Conservation (phyloP, 768 basidiomycete species). For the Lentinula boryana region DNA sequence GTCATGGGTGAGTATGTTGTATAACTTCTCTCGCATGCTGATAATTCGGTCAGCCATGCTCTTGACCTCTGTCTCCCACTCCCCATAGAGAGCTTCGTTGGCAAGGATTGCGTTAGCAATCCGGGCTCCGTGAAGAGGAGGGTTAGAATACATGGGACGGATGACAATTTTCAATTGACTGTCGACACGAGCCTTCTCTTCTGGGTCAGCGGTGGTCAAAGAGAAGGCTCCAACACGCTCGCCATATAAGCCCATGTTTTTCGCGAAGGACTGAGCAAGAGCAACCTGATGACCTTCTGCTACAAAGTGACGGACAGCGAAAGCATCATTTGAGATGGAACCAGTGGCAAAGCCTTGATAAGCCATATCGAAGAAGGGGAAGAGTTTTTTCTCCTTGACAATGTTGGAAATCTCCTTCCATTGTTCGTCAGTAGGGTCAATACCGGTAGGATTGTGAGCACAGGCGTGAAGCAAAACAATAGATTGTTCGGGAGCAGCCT, state of each 20-base stretch:
- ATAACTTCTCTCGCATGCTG: slow-evolving; percentile 83
- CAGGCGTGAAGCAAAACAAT: slow-evolving; percentile 94
- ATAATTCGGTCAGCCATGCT: slow-evolving; percentile 96
- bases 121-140: slow-evolving; percentile 84
- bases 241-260: slow-evolving; percentile 99
- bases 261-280: slow-evolving; percentile 93
- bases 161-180: slow-evolving; percentile 94
- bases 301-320: slow-evolving; percentile 93
- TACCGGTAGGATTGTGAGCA: slow-evolving; percentile 98
- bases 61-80: slow-evolving; percentile 92
- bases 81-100: slow-evolving; percentile 63
- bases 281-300: slow-evolving; percentile 86
- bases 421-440: slow-evolving; percentile 90
- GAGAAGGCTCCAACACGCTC: slow-evolving; percentile 99
- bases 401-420: slow-evolving; percentile 90
- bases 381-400: slow-evolving; percentile 81
- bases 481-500: slow-evolving; percentile 70
- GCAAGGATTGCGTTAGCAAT: slow-evolving; percentile 83
- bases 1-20: slow-evolving; percentile 67
- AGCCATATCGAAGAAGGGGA: slow-evolving; percentile 99
- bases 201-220: slow-evolving; percentile 58
- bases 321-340: slow-evolving; percentile 83
- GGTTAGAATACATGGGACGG: slow-evolving; percentile 97
- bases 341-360: slow-evolving; percentile 99
- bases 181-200: slow-evolving; percentile 82